phyloP scores from a whole-genome alignment of 345 rosid genomes.

The Diplotaxis tenuifolia region DNA sequence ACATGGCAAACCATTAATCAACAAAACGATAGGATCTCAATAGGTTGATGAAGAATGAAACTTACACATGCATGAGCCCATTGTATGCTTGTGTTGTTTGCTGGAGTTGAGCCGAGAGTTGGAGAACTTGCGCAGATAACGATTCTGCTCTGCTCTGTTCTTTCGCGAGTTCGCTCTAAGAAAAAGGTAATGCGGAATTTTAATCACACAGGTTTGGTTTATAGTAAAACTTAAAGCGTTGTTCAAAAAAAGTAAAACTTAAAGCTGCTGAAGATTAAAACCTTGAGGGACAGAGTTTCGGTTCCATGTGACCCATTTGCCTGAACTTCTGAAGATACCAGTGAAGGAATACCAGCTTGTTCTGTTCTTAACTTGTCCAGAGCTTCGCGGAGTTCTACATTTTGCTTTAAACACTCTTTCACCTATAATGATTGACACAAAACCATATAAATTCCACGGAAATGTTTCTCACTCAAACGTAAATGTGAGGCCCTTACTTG shows the following conservation, averaged over 20 bases:
- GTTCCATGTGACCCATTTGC: constrained; percentile 37
- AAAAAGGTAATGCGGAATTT: not conserved
- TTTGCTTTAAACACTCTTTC: constrained; percentile 82
- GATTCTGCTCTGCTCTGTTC: constrained; percentile 86
- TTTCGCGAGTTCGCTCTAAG: constrained; percentile 67
- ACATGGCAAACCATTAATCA: not conserved
- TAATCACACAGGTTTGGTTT: not conserved
- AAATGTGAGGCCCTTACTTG: constrained; percentile 56
- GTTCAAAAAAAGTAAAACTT: not conserved
- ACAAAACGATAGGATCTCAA: not conserved
- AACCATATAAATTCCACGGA: not conserved
- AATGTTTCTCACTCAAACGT: not conserved
- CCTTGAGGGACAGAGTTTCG: constrained; percentile 72
- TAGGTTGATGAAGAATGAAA: not conserved
- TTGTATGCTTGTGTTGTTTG: constrained; percentile 76
- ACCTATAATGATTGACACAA: constrained; percentile 46
- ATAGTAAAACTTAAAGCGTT: not conserved
- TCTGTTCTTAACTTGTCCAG: constrained; percentile 72
- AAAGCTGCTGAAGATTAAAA: constrained; percentile 23
- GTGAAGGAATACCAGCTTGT: constrained; percentile 42
- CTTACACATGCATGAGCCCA: constrained; percentile 72
- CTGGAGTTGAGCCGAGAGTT: constrained; percentile 73
- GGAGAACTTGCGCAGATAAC: constrained; percentile 78
- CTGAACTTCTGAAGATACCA: constrained; percentile 28
- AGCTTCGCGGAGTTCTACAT: constrained; percentile 73